Evolutionary conservation across 352 stramenopile genomes (phyloP).

Genomic region (Aphanomyces astaci): DNA sequence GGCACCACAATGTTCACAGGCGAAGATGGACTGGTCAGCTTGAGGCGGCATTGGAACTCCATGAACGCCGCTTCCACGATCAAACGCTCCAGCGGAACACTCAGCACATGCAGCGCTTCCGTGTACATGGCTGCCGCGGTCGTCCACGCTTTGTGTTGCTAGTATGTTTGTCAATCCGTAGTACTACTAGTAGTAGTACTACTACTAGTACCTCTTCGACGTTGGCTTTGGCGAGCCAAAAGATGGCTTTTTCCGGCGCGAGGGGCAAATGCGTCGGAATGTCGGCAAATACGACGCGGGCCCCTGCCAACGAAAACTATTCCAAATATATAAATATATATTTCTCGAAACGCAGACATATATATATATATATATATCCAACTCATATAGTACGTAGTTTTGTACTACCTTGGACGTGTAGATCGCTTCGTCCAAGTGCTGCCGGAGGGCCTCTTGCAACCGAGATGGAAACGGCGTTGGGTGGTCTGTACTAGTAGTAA

Average conservation of each 20-base stretch:
- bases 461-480: background rate
- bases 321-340: no score
- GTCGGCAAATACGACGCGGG: constrained; percentile 12
- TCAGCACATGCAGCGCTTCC: background rate
- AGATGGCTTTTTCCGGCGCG: background rate
- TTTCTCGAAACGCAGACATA: no score
- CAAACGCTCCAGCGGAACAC: background rate
- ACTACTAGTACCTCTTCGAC: constrained; percentile 12
- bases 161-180: background rate
- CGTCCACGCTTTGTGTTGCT: constrained; percentile 8
- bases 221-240: constrained; percentile 6
- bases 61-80: constrained; percentile 1
- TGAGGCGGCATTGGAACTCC: constrained; percentile 1
- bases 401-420: constrained; percentile 20
- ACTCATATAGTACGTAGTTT: no score
- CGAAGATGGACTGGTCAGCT: background rate
- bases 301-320: constrained; percentile 12
- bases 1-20: constrained; percentile 9
- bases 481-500: background rate
- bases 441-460: background rate
- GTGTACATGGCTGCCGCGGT: background rate
- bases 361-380: no score
- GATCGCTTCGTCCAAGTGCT: constrained; percentile 10
- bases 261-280: constrained; percentile 1
- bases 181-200: no score